These are phyloP conservation scores for Plasmodium cynomolgi DNA, from an alignment of 169 alveolate genomes.

Conservation along the genomic window DNA sequence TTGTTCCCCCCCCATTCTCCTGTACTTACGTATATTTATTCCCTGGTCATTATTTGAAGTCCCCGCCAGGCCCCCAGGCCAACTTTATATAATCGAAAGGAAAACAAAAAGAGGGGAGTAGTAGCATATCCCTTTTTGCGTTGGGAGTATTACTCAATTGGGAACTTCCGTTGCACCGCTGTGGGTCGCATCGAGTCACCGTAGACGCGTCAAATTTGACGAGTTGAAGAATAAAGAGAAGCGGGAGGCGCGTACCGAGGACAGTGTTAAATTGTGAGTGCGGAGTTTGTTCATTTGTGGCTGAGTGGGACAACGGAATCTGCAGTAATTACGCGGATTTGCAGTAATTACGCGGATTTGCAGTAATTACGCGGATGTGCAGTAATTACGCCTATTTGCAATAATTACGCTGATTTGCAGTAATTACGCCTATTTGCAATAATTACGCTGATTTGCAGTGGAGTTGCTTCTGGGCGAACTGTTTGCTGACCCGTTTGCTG, in stretches of 20 bases:
- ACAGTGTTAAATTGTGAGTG: not conserved
- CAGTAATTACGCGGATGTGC: not conserved
- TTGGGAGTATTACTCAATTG: no score
- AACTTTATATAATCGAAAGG: not conserved
- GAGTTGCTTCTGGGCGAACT: no score
- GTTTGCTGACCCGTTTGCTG: not conserved
- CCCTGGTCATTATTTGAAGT: not conserved
- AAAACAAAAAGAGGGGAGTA: not conserved
- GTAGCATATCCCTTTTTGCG: not conserved
- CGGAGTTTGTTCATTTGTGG: not conserved
- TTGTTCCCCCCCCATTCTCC: not conserved
- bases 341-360: no score
- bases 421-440: no score
- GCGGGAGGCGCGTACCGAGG: not conserved
- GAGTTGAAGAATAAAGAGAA: not conserved
- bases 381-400: not conserved
- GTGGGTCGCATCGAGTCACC: not conserved
- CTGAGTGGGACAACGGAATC: not conserved
- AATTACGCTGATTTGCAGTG: no score
- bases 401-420: not conserved
- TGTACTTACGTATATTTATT: not conserved
- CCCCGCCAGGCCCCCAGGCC: not conserved
- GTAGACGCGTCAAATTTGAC: not conserved
- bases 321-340: not conserved
- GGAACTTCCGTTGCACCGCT: not conserved